Conservation (phyloP, 139 green algal genomes). For the Pycnococcus provasolii region DNA sequence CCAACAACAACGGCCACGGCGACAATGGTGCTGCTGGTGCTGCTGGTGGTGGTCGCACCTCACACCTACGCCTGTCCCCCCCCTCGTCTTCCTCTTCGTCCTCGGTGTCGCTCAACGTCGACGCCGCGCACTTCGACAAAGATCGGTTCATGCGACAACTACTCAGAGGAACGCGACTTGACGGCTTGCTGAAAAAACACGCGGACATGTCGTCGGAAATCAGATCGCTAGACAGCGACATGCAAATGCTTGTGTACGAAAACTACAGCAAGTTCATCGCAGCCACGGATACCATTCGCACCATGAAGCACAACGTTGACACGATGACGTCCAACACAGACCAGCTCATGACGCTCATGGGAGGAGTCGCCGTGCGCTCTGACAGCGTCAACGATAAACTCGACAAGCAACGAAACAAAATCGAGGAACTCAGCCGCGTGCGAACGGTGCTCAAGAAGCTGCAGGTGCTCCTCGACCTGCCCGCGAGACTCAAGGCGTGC, state of each 20-base stretch:
- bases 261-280: slow-evolving; percentile 98
- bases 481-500: slow-evolving; percentile 47
- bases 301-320: slow-evolving; percentile 50
- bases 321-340: slow-evolving; percentile 62
- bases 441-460: slow-evolving; percentile 69
- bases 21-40: not conserved
- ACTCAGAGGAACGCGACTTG: slow-evolving; percentile 35
- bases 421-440: slow-evolving; percentile 76
- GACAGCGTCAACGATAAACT: slow-evolving; percentile 68
- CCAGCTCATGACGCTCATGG: slow-evolving; percentile 34
- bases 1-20: not conserved
- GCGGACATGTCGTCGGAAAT: slow-evolving; percentile 71
- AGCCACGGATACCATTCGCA: slow-evolving; percentile 83
- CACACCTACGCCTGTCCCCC: not conserved
- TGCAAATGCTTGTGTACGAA: slow-evolving; percentile 95
- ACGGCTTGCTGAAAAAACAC: slow-evolving; percentile 64
- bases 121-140: slow-evolving; percentile 13
- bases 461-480: slow-evolving; percentile 67
- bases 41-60: not conserved
- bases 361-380: slow-evolving; percentile 6
- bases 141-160: slow-evolving; percentile 9
- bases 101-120: not conserved
- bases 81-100: not conserved
- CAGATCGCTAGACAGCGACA: slow-evolving; percentile 81
- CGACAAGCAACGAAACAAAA: slow-evolving; percentile 52